phyloP scores from a whole-genome alignment of 176 grass and related monocot species.

The Musa itinerans region DNA sequence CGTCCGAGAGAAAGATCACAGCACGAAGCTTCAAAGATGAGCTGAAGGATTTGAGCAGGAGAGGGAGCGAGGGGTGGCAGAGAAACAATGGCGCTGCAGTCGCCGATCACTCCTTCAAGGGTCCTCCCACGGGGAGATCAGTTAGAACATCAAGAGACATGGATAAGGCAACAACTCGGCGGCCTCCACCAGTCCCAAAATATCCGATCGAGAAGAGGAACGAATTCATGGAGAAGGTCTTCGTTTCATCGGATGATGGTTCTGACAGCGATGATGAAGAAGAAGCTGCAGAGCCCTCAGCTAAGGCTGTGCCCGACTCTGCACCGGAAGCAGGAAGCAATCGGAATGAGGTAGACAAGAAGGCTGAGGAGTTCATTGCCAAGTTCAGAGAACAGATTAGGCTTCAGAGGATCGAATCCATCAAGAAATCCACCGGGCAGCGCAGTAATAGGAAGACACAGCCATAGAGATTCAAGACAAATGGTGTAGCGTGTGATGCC shows the following conservation, averaged over 20 bases:
- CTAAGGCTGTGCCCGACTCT: not conserved
- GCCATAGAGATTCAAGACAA: not conserved
- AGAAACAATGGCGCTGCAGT: not conserved
- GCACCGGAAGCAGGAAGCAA: constrained; percentile 36
- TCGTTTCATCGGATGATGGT: constrained; percentile 41
- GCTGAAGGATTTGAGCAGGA: constrained; percentile 49
- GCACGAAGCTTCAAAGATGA: constrained; percentile 79
- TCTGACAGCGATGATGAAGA: constrained; percentile 43
- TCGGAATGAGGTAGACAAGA: constrained; percentile 58
- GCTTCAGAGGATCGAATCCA: constrained; percentile 74
- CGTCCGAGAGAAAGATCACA: constrained; percentile 30
- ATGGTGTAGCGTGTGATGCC: not conserved
- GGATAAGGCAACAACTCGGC: not conserved
- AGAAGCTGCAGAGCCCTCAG: constrained; percentile 1
- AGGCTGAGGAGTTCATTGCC: constrained; percentile 58
- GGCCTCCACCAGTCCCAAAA: constrained; percentile 21
- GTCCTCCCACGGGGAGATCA: constrained; percentile 34
- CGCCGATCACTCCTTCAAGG: constrained; percentile 21
- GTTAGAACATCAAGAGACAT: constrained; percentile 46
- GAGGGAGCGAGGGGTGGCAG: constrained; percentile 9
- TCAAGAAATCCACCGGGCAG: constrained; percentile 57
- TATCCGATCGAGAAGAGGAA: constrained; percentile 28
- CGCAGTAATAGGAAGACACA: constrained; percentile 25
- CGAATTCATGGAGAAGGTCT: constrained; percentile 29
- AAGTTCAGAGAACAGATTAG: constrained; percentile 94